These are phyloP conservation scores for Exsudoporus frostii DNA, from an alignment of 768 basidiomycete species.

Conservation along the genomic window DNA sequence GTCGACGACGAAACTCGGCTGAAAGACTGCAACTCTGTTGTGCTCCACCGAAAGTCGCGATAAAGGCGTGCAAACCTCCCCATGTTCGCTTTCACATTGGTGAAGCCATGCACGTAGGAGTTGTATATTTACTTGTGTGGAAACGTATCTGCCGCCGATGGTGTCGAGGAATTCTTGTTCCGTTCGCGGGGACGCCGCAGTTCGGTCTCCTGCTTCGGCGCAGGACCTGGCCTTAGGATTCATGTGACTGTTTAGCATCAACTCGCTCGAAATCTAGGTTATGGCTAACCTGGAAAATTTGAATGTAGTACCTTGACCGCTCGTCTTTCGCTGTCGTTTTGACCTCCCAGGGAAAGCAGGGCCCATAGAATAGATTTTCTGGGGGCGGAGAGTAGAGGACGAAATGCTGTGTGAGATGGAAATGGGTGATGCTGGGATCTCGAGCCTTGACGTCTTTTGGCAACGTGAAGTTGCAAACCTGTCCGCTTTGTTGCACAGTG, in stretches of 20 bases:
- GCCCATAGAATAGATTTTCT: neutral
- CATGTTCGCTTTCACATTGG: conserved; percentile 10
- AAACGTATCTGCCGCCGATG: conserved; percentile 8
- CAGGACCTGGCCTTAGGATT: conserved; percentile 4
- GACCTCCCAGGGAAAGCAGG: conserved; percentile 6
- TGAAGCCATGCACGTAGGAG: conserved; percentile 12
- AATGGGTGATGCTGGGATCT: conserved; percentile 8
- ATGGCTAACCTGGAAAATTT: conserved; percentile 7
- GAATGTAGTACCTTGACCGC: neutral
- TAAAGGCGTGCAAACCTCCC: conserved; percentile 2
- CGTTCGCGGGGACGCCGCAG: no score
- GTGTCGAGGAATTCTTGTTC: neutral
- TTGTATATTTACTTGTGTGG: neutral
- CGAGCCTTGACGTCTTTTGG: neutral
- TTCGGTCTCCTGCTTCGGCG: neutral
- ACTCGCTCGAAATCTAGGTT: neutral
- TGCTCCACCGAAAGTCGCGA: neutral
- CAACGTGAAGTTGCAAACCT: conserved; percentile 9
- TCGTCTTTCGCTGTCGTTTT: neutral
- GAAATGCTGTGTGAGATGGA: conserved; percentile 10
- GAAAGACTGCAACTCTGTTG: no score
- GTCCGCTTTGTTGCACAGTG: neutral
- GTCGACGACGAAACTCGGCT: conserved; percentile 11
- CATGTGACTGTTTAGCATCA: neutral
- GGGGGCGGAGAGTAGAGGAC: neutral